Percentiles rank a stretch among this genome's conserved stretches.
Evolutionary conservation across 495 filamentous ascomycete species (phyloP).

Genomic region (Polyplosphaeria fusca): DNA sequence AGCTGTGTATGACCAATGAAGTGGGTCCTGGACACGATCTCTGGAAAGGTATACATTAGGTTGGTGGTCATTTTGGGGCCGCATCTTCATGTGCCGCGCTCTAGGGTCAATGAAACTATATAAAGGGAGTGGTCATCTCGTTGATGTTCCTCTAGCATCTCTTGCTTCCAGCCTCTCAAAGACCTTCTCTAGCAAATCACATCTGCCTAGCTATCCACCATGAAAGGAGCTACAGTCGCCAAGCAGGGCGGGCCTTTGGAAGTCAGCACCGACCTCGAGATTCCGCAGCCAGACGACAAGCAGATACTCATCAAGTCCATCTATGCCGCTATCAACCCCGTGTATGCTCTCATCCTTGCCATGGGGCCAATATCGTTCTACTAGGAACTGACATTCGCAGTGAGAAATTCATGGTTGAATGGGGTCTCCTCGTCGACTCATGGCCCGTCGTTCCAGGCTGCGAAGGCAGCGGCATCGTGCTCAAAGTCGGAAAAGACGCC

Average conservation of each 20-base stretch:
- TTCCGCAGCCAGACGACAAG: conserved; percentile 15
- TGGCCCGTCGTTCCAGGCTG: conserved; percentile 28
- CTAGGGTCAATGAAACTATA: too few species aligned
- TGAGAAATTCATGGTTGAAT: conserved; percentile 13
- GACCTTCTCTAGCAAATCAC: too few species aligned
- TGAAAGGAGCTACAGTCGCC: conserved; percentile 10
- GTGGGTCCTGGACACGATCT: too few species aligned
- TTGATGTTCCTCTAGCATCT: too few species aligned
- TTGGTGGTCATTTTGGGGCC: too few species aligned
- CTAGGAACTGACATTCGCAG: not conserved
- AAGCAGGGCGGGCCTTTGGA: not conserved
- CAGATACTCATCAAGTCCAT: conserved; percentile 23
- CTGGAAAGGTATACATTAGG: too few species aligned
- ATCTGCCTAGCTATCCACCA: too few species aligned
- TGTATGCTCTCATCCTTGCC: conserved; percentile 1
- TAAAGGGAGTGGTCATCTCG: too few species aligned
- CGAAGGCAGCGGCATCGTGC: conserved; percentile 24
- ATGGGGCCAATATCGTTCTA: not conserved
- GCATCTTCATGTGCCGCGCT: too few species aligned
- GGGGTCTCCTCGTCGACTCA: conserved; percentile 8
- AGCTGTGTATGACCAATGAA: too few species aligned
- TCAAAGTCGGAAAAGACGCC: conserved; percentile 15
- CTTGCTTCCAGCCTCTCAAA: too few species aligned
- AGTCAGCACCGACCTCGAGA: conserved; percentile 15
- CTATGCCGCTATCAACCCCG: conserved; percentile 20